A percentile compares a stretch with the other conserved stretches of the same genome.
Evolutionary conservation across 352 stramenopile genomes (phyloP).

Genomic region (Phytophthora constricta): DNA sequence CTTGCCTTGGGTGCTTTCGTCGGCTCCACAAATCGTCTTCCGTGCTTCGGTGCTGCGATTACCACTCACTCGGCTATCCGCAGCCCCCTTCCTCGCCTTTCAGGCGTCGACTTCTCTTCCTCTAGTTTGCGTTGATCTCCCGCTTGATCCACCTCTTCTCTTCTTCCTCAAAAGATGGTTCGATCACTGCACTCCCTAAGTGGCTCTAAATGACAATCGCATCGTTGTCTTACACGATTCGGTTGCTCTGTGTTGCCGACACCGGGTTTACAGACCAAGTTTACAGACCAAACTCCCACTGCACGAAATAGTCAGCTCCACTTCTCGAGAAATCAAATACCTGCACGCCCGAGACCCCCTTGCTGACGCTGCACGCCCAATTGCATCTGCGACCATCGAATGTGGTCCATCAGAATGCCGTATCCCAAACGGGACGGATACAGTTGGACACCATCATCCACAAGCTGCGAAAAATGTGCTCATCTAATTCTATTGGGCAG

Average conservation of each 20-base stretch:
- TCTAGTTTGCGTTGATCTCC: too few relatives aligned
- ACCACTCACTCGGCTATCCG: too few relatives aligned
- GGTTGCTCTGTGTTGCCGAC: constrained; percentile 44
- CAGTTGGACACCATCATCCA: too few relatives aligned
- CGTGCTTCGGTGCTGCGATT: too few relatives aligned
- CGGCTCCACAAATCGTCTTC: too few relatives aligned
- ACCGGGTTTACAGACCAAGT: constrained; percentile 42
- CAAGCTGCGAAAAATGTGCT: neutral
- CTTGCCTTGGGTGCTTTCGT: neutral
- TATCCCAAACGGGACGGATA: too few relatives aligned
- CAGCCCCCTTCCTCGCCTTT: neutral
- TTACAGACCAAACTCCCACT: constrained; percentile 49
- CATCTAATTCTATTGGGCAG: neutral
- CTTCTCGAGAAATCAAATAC: constrained; percentile 47
- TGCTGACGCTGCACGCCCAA: constrained; percentile 41
- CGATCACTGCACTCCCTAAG: neutral
- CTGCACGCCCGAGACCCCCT: constrained; percentile 54
- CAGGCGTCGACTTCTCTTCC: neutral
- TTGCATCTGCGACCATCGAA: constrained; percentile 47
- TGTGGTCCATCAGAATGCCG: constrained; percentile 5
- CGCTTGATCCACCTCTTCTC: neutral
- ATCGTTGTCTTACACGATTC: constrained; percentile 55
- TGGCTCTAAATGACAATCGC: constrained; percentile 43
- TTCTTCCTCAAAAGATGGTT: neutral
- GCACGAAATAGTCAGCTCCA: constrained; percentile 44